Evolutionary conservation across 192 early-diverging fungal species (phyloP), one percentile per base, ranked within the genome.

Genomic region (Thamnidium elegans): DNA sequence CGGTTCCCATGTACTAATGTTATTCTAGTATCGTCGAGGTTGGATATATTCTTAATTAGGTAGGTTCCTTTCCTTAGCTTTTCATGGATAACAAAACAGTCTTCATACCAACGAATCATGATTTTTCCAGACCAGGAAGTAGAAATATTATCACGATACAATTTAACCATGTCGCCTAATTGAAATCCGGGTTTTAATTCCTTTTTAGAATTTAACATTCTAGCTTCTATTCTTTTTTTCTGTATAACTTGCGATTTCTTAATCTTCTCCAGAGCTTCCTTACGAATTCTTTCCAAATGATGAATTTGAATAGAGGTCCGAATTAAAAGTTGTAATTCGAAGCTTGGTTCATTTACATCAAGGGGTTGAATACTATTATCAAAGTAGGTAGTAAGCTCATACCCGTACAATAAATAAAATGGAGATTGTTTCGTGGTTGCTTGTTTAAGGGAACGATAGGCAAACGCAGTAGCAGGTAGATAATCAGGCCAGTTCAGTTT

Each of bases 51-150:
- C 21, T 52, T 52, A 11, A 52, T 26, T 3, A 52, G 7, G 21
- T 52, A 52, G 4, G 20, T 11, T 7, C 50, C 50, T 52, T 52
- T 52, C 26, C 26, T 52, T 7, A 52, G 10, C 11, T 52, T 52
- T 26, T 52, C 50, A 26, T 52, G 50, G 0, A 52, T 26, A 0
- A 52, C 50, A 30, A 9, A 52, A 26, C 7, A 26, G 7, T 52
- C 50, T 26, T 21, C 19, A 4, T 7, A 26, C 50, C 50, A 52
- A 4, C 50, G 17, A 9, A 21, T 52, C 11, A 26, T 9, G 11
- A 52, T 52, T 30, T 52, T 52, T 52, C 50, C 50, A 9, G 50
- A 52, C 50, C 50, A 52, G 7, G 50, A 52, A 2, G 50, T 52
- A 7, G 50, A 19, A 4, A 52, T 19, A 26, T 52, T 52, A 26